Conservation (phyloP, 2,329 filamentous ascomycete species). For the Aspergillus neoniger region DNA sequence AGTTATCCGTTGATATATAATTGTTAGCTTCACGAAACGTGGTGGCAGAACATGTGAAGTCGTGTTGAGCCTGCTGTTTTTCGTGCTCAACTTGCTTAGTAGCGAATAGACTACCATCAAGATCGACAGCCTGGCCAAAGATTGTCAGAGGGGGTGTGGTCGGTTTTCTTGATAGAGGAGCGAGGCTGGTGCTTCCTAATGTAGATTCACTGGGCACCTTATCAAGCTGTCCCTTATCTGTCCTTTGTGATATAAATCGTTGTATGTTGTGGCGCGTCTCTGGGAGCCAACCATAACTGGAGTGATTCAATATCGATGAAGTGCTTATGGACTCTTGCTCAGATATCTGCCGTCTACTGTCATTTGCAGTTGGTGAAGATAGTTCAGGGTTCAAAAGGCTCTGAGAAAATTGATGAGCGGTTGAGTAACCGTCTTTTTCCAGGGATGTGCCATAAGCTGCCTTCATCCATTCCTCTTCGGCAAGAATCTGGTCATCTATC, state of each 20-base stretch:
- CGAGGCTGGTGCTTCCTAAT: background rate
- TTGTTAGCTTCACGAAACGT: background rate
- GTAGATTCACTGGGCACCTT: background rate
- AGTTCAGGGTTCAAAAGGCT: background rate
- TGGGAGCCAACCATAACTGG: slow-evolving; percentile 20
- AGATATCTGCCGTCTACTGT: background rate
- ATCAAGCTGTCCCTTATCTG: background rate
- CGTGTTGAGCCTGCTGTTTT: background rate
- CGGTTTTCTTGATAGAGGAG: background rate
- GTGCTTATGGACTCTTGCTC: background rate
- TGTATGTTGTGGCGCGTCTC: slow-evolving; percentile 16
- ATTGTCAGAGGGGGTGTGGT: slow-evolving; percentile 10
- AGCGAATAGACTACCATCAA: background rate
- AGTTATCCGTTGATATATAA: background rate
- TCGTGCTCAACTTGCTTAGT: background rate
- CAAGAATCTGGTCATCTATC: slow-evolving; percentile 31
- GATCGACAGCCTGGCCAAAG: slow-evolving; percentile 22
- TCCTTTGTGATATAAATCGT: background rate
- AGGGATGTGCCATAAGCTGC: background rate
- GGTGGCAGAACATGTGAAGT: background rate
- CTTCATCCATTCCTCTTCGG: slow-evolving; percentile 20
- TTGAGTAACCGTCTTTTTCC: background rate
- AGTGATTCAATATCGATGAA: slow-evolving; percentile 7
- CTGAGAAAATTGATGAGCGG: background rate
- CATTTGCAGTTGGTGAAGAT: background rate